Conservation (phyloP, 176 grass and related monocot species). For the Chrysopogon serrulatus region DNA sequence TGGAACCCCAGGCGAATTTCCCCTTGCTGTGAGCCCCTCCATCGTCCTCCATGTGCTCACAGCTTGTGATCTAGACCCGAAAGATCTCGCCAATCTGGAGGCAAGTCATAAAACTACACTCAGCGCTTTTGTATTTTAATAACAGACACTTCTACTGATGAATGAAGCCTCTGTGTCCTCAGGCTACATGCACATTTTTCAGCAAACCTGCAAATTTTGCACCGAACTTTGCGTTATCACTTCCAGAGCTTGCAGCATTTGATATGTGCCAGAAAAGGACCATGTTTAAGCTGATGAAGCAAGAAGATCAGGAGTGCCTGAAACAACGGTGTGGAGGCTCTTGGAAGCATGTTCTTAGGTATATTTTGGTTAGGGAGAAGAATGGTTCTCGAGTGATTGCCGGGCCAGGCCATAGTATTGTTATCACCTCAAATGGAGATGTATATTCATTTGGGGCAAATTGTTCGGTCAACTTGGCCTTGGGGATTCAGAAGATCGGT, state of each 20-base stretch:
- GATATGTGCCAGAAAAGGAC: conserved; percentile 69
- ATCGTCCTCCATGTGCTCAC: conserved; percentile 69
- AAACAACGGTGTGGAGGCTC: conserved; percentile 61
- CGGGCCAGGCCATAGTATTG: conserved; percentile 56
- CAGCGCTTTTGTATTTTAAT: conserved; percentile 7
- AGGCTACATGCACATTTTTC: conserved; percentile 74
- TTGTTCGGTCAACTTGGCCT: conserved; percentile 66
- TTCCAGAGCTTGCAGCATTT: conserved; percentile 65
- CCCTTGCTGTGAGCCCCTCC: conserved; percentile 50
- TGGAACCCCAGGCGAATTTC: conserved; percentile 42
- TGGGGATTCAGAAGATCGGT: conserved; percentile 44
- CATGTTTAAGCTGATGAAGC: conserved; percentile 52
- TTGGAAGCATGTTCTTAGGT: conserved; percentile 74
- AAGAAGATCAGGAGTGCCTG: conserved; percentile 46
- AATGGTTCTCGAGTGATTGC: conserved; percentile 53
- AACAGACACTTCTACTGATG: conserved; percentile 12
- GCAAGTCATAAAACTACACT: conserved; percentile 39
- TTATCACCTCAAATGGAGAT: conserved; percentile 43
- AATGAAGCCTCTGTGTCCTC: conserved; percentile 5
- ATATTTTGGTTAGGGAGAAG: conserved; percentile 59
- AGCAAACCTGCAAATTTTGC: conserved; percentile 60
- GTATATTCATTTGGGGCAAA: conserved; percentile 72
- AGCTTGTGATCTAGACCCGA: conserved; percentile 42
- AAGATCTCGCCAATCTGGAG: conserved; percentile 66
- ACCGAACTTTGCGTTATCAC: conserved; percentile 37